Base-by-base conservation (phyloP, 352 stramenopile species). In the Globisporangium uncinulatum region DNA sequence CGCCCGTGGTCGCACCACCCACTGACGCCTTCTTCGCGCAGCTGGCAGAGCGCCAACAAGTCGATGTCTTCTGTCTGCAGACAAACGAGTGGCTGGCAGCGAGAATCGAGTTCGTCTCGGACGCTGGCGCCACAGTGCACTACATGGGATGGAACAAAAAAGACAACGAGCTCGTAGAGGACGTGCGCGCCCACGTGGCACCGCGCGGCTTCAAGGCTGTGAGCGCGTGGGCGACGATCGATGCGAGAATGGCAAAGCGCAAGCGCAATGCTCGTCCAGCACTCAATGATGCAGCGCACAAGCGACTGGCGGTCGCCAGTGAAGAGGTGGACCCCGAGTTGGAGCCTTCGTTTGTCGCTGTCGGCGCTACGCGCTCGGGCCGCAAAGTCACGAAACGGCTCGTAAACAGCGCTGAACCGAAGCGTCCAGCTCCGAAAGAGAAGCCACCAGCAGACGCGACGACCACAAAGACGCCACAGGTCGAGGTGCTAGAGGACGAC, bases 101-200 rank as follows among this genome's bases (percentile, higher is more conserved):
- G 31, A 86, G 81, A 57, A 71, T 89, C 42, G 70, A 81, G 15
- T 41, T 36, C 4, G 43, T 73, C 11, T 47, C 69, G 48, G 70
- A 70, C 3, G 56, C 59, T 2, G 21, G 54, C 13, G 75, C 67
- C 51, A 71, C 41, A 34, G 67, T 92, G 54, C 79, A 89, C 49
- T 92, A 76, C 57, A 75, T 92, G 65, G 77, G 73, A 32, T 89
- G 77, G 79, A 86, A 74, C 54, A 76, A 76, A 15, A 73, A 70
- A 34, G 70, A 63, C 19, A 70, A 89, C 56, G 81, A 89, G 41
- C 57, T 72, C 24, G 78, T 89, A 48, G 63, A 62, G 29, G 17
- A 42, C 20, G 69, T 44, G 31, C 58, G 53, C 19, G 66, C 65
- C 31, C 73, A 73, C 37, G 74, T 92, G 39, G 70, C 74, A 19